Base-by-base conservation (phyloP, 768 basidiomycete species). In the Mrakia frigida region DNA sequence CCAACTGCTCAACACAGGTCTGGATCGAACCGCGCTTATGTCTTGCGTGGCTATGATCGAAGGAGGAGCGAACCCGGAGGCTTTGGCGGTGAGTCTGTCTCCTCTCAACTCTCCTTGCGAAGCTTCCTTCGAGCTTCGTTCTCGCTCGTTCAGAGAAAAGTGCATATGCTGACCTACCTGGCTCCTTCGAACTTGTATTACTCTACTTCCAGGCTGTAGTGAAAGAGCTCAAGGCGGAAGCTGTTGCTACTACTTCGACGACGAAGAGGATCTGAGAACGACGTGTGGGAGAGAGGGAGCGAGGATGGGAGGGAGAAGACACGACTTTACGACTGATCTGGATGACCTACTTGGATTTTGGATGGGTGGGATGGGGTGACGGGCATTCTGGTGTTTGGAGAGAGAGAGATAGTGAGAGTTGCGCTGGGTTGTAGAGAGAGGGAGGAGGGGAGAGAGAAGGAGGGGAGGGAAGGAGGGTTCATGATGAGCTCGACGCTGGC, bases 1-100 rank as follows among this genome's bases (percentile, higher is more conserved):
- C 25, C 70, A 68, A 21, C 67, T 77, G 5, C 70, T 77, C 71
- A 56, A 73, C 63, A 77, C 76, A 23, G 76, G 71, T 11, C 76
- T 77, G 35, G 76, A 77, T 41, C 18, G 43, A 31, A 21, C 71
- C 0, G 63, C 71, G n/a, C 52, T 77, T 25, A 65, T 52, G 33
- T 25, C 53, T n/a, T 77, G 76, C 50, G 35, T 73, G 33, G 18
- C 33, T 11, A 71, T 77, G 61, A 73, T 77, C 70, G 76, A 77
- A 39, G 28, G 41, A 39, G 76, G 76, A 23, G 71, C 63, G 7
- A 52, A 53, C 25, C 63, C 76, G 0, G 71, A 77, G 13, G 72
- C 76, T 9, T 37, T 77, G 5, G 76, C 76, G 0, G 76, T 77
- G 0, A 72, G 76, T 60, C 61, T 23, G 56, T 35, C 65, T 65